These are phyloP conservation scores for Pleurotus pulmonarius DNA, from an alignment of 768 basidiomycete species.

Conservation along the genomic window DNA sequence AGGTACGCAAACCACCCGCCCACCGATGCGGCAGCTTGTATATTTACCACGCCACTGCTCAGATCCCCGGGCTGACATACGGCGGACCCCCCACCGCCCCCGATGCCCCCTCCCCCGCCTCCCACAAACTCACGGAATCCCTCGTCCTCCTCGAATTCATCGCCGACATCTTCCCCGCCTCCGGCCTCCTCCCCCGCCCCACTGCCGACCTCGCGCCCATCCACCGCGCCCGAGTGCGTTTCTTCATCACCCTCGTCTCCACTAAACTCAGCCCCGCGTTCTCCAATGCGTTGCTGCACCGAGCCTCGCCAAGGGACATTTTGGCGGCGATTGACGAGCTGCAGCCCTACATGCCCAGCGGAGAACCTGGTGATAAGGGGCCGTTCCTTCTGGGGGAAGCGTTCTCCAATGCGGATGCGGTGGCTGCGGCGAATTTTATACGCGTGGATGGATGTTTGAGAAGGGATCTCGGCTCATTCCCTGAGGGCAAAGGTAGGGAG, in stretches of 20 bases:
- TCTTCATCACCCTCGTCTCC: slow-evolving; percentile 56
- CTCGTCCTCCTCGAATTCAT: slow-evolving; percentile 65
- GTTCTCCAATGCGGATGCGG: slow-evolving; percentile 63
- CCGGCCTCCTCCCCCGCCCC: slow-evolving; percentile 41
- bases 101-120: slow-evolving; percentile 55
- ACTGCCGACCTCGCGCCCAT: slow-evolving; percentile 36
- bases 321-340: slow-evolving; percentile 40
- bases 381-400: slow-evolving; percentile 37
- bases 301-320: slow-evolving; percentile 37
- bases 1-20: too few relatives aligned
- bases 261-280: slow-evolving; percentile 40
- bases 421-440: slow-evolving; percentile 58
- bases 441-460: slow-evolving; percentile 39
- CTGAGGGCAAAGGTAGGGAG: slow-evolving; percentile 39
- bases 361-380: slow-evolving; percentile 23
- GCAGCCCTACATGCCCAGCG: slow-evolving; percentile 43
- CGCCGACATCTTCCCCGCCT: slow-evolving; percentile 51
- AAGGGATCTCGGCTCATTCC: slow-evolving; percentile 51
- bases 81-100: slow-evolving; percentile 56
- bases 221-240: slow-evolving; percentile 52
- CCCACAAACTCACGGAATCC: slow-evolving; percentile 60
- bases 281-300: slow-evolving; percentile 30
- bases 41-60: too few relatives aligned
- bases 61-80: slow-evolving; percentile 60
- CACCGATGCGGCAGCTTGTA: too few relatives aligned